phyloP scores from a whole-genome alignment of 148 eudicot species.

The Dysphania ambrosioides region DNA sequence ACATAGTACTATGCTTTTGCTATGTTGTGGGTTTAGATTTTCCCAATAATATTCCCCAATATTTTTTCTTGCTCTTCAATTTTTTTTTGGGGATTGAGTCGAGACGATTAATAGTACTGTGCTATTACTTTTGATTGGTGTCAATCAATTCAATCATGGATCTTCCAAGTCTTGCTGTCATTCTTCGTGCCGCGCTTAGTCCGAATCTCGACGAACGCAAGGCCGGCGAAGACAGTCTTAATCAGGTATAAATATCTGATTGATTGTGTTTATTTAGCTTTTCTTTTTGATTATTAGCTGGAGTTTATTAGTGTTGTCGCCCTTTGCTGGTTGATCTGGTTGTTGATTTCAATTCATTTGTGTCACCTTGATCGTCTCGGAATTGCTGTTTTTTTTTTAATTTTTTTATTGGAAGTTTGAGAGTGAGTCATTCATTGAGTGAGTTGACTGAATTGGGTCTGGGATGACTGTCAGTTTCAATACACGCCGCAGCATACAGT shows the following conservation, averaged over 20 bases:
- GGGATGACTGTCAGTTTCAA: slow-evolving; percentile 57
- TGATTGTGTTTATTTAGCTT: too few species aligned
- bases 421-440: background rate
- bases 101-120: slow-evolving; percentile 23
- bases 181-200: slow-evolving; percentile 90
- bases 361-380: background rate
- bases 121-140: slow-evolving; percentile 26
- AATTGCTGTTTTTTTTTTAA: background rate
- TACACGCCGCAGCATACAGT: slow-evolving; percentile 89
- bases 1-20: slow-evolving; percentile 14
- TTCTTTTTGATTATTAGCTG: background rate
- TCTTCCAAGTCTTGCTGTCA: slow-evolving; percentile 65
- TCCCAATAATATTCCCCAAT: background rate
- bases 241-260: slow-evolving; percentile 50
- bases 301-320: background rate
- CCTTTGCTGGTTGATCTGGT: too few species aligned
- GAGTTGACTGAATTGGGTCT: background rate
- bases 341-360: background rate
- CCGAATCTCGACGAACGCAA: slow-evolving; percentile 89
- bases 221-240: slow-evolving; percentile 88
- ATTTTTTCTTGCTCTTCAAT: background rate
- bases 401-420: background rate
- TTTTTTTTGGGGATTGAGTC: background rate
- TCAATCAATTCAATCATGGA: slow-evolving; percentile 61
- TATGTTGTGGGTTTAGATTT: slow-evolving; percentile 31